phyloP scores from a whole-genome alignment of 2,329 filamentous ascomycete species.

The Drechslera avenae region DNA sequence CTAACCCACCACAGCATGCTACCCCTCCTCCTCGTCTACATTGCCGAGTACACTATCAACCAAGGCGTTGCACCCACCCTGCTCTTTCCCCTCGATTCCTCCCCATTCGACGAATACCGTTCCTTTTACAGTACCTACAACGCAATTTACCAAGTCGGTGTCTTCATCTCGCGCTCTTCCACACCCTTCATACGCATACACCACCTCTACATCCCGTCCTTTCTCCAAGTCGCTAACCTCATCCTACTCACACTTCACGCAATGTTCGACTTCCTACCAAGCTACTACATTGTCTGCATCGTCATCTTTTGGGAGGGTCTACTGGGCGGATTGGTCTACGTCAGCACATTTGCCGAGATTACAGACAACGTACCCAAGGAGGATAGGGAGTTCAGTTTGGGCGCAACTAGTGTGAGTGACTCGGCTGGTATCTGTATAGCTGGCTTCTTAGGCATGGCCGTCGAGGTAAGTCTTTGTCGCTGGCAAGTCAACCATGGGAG shows the following conservation, averaged over 20 bases:
- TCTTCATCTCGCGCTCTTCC: conserved; percentile 91
- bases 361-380: conserved; percentile 76
- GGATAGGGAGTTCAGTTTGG: conserved; percentile 88
- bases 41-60: conserved; percentile 97
- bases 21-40: conserved; percentile 87
- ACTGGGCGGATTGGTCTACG: conserved; percentile 88
- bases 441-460: conserved; percentile 78
- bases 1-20: conserved; percentile 67
- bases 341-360: conserved; percentile 88
- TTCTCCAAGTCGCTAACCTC: conserved; percentile 83
- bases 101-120: conserved; percentile 80
- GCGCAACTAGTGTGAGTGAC: conserved; percentile 90
- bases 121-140: conserved; percentile 95
- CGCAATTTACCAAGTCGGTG: conserved; percentile 91
- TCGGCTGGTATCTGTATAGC: conserved; percentile 89
- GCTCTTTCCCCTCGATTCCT: conserved; percentile 76
- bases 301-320: conserved; percentile 94
- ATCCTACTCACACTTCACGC: conserved; percentile 75
- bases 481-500: conserved; percentile 84
- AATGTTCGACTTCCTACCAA: conserved; percentile 55
- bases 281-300: conserved; percentile 74
- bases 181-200: conserved; percentile 85
- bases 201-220: conserved; percentile 77
- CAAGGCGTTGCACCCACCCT: conserved; percentile 90
- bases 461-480: conserved; percentile 81